Base-by-base conservation (phyloP, 31 red algal species). In the Asparagopsis taxiformis region DNA sequence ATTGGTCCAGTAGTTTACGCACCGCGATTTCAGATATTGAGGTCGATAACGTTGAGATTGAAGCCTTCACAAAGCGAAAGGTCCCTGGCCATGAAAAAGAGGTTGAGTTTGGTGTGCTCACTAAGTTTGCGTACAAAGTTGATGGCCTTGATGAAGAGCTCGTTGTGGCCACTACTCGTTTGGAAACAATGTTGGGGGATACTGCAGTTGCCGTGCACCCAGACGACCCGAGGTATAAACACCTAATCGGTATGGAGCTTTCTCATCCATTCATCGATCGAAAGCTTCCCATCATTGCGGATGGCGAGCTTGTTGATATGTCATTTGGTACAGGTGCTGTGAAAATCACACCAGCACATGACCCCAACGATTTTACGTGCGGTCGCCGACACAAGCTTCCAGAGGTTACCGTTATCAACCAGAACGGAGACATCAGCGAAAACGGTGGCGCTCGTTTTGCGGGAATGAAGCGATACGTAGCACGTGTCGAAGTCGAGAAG, bases 101-200 rank as follows among this genome's bases (percentile, higher is more conserved):
- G 55, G 80, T 90, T 65, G 92, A 99, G 62, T 93, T 96, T 77
- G 97, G 92, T 23, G 82, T 89, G 19, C 66, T 99, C 25, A 95
- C 88, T 3, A 80, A 89, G 17, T 95, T 99, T 53, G 82, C 88
- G 6, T 99, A 99, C 66, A 72, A 59, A 41, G 68, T 88, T 28
- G 79, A 87, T 35, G 88, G 38, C 19, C 38, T 55, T 48, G 50
- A 77, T 20, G 51, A 74, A 21, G 71, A 91, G 52, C 66, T 99
- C 2, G 84, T 91, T 6, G 83, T 99, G 23, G 92, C 97, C 0
- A 99, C 97, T 1, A 99, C 97, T 6, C 77, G 97, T 25, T 84
- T 94, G 50, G 97, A 99, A 73, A 99, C 97, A 3, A 93, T 99
- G 92, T 66, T 99, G 13, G 97, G 93, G 33, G 97, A 99, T 77